These are phyloP conservation scores for Linum usitatissimum DNA, from an alignment of 345 rosid species.

Conservation along the genomic window DNA sequence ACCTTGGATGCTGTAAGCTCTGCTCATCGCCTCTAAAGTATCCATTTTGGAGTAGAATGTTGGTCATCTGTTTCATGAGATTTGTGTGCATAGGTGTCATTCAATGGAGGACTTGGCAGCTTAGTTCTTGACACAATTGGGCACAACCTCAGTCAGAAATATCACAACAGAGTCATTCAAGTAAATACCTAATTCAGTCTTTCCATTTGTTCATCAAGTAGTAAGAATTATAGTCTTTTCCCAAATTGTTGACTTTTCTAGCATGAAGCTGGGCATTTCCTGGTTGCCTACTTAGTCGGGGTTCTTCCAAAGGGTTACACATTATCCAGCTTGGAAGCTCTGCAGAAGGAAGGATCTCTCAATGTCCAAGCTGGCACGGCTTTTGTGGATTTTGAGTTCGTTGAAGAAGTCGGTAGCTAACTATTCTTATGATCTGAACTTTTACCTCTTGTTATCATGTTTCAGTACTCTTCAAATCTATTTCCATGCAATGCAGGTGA, in stretches of 20 bases:
- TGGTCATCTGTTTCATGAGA: conserved; percentile 2
- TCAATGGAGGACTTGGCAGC: conserved; percentile 73
- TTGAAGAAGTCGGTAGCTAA: conserved; percentile 54
- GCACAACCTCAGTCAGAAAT: conserved; percentile 62
- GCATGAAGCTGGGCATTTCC: conserved; percentile 99
- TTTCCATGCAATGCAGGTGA: conserved; percentile 42
- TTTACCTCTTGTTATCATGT: background rate
- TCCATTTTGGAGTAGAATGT: background rate
- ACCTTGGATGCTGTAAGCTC: conserved; percentile 57
- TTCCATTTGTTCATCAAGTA: background rate
- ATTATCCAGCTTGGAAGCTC: conserved; percentile 64
- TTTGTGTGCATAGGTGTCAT: conserved; percentile 44
- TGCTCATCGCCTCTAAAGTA: background rate
- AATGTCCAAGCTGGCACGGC: conserved; percentile 91
- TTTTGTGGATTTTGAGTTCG: conserved; percentile 79
- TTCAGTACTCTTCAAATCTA: background rate
- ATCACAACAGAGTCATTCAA: conserved; percentile 74
- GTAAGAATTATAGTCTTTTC: background rate
- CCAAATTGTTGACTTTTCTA: conserved; percentile 13
- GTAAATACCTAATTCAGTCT: conserved; percentile 23
- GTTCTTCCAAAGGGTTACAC: conserved; percentile 74
- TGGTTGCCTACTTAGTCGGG: conserved; percentile 75
- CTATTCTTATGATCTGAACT: conserved; percentile 1
- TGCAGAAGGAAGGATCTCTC: conserved; percentile 79
- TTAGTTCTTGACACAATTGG: conserved; percentile 80